Evolutionary conservation across 2,329 filamentous ascomycete species (phyloP).

Genomic region (Byssochlamys sp.): DNA sequence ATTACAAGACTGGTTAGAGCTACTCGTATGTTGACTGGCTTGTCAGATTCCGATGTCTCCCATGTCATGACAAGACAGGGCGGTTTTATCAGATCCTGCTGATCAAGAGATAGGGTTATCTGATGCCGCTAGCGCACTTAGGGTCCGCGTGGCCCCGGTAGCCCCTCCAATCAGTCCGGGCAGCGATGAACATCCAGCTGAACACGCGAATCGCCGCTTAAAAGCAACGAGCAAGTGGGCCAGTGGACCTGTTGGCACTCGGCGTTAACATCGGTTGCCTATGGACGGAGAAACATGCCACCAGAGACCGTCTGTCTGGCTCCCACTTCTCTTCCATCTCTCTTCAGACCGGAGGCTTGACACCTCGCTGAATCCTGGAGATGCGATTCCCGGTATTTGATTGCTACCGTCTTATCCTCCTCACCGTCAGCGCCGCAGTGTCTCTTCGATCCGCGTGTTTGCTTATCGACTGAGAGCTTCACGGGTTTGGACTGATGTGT

Average conservation of each 20-base stretch:
- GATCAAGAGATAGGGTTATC: slow-evolving; percentile 2
- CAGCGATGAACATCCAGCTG: neutral
- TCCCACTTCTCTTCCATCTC: neutral
- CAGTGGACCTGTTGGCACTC: neutral
- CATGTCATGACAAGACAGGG: neutral
- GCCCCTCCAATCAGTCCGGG: neutral
- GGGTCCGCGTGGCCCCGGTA: neutral
- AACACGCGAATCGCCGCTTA: neutral
- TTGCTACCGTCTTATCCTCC: neutral
- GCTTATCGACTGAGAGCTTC: neutral
- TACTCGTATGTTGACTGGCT: neutral
- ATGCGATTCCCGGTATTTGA: neutral
- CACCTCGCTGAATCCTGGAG: neutral
- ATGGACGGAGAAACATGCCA: neutral
- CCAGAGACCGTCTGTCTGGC: neutral
- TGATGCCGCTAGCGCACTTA: slow-evolving; percentile 3
- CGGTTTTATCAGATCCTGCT: neutral
- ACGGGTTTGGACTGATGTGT: neutral
- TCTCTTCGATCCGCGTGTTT: neutral
- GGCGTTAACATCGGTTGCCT: neutral
- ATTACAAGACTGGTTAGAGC: too few relatives aligned
- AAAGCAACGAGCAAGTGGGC: neutral
- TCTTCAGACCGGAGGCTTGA: neutral
- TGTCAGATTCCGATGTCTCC: neutral
- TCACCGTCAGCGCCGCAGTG: neutral